Conservation (phyloP, 179 eudicot species). For the Spergularia azorica region DNA sequence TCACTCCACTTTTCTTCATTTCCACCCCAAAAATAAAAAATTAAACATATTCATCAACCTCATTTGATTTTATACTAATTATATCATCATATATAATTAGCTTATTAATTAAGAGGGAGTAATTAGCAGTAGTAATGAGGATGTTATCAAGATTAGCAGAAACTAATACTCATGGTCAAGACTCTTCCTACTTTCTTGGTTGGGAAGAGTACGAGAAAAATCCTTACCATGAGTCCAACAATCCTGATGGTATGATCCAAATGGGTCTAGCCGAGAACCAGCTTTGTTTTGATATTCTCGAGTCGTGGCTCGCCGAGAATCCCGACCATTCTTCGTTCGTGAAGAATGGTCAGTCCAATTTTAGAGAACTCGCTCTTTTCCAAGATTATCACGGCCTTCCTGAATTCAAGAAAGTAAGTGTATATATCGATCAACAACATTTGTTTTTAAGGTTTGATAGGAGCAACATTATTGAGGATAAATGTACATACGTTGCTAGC, state of each 20-base stretch:
- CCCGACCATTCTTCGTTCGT: conserved; percentile 69
- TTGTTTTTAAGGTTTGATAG: not conserved
- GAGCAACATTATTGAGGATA: not conserved
- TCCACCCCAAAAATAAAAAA: not conserved
- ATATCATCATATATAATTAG: too few relatives aligned
- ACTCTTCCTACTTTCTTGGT: conserved; percentile 94
- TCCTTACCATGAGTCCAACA: conserved; percentile 56
- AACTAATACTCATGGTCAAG: conserved; percentile 80
- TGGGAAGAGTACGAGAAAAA: conserved; percentile 96
- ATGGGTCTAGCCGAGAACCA: conserved; percentile 98
- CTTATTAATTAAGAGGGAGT: not conserved
- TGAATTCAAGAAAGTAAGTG: conserved; percentile 69
- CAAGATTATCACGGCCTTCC: conserved; percentile 97
- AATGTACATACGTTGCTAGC: too few relatives aligned
- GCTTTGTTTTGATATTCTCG: conserved; percentile 86
- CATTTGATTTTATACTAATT: too few relatives aligned
- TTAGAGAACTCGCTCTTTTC: conserved; percentile 83
- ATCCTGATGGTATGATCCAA: conserved; percentile 86
- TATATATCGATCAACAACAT: not conserved
- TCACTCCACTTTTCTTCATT: conserved; percentile 19
- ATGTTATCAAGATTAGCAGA: conserved; percentile 66
- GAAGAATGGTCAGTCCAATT: conserved; percentile 59
- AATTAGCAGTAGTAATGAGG: conserved; percentile 29
- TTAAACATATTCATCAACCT: too few relatives aligned
- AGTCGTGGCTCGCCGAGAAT: conserved; percentile 68